Conservation (phyloP, 495 filamentous ascomycete species). For the Hypoxylon intermedium region DNA sequence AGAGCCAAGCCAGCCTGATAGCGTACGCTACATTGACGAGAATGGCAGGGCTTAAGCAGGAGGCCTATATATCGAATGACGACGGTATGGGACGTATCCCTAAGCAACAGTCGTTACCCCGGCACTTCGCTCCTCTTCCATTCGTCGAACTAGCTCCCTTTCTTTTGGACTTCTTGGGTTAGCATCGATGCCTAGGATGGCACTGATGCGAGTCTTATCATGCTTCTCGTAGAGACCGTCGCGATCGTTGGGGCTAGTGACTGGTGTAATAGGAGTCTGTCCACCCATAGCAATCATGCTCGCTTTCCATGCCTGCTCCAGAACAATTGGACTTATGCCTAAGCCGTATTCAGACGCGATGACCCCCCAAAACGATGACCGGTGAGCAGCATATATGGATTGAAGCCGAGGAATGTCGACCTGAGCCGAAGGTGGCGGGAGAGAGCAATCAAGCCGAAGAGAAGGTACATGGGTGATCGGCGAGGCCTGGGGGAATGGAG, state of each 20-base stretch:
- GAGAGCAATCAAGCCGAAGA: slow-evolving; percentile 62
- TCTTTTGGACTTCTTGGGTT: slow-evolving; percentile 61
- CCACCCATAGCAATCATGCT: slow-evolving; percentile 38
- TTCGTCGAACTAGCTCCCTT: slow-evolving; percentile 58
- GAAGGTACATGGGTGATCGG: slow-evolving; percentile 24
- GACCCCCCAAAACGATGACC: slow-evolving; percentile 73
- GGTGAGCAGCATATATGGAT: slow-evolving; percentile 71
- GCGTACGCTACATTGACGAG: not conserved
- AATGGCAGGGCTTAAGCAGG: not conserved
- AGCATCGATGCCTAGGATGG: slow-evolving; percentile 61
- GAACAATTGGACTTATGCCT: slow-evolving; percentile 65
- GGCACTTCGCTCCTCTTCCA: slow-evolving; percentile 53
- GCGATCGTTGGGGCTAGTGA: slow-evolving; percentile 53
- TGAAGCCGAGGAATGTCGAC: slow-evolving; percentile 73
- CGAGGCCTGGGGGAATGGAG: slow-evolving; percentile 35
- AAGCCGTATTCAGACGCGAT: slow-evolving; percentile 74
- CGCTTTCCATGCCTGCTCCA: slow-evolving; percentile 75
- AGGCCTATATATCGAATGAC: not conserved
- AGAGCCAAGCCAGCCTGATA: not conserved
- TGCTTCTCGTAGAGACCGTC: slow-evolving; percentile 45
- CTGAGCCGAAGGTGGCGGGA: slow-evolving; percentile 46
- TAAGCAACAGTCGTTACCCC: slow-evolving; percentile 25
- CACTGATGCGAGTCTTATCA: slow-evolving; percentile 62
- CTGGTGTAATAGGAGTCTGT: slow-evolving; percentile 56
- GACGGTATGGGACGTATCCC: not conserved